A percentile compares a stretch with the other conserved stretches of the same genome.
Evolutionary conservation across 192 early-diverging fungal genomes (phyloP).

Genomic region (Backusella sp.): DNA sequence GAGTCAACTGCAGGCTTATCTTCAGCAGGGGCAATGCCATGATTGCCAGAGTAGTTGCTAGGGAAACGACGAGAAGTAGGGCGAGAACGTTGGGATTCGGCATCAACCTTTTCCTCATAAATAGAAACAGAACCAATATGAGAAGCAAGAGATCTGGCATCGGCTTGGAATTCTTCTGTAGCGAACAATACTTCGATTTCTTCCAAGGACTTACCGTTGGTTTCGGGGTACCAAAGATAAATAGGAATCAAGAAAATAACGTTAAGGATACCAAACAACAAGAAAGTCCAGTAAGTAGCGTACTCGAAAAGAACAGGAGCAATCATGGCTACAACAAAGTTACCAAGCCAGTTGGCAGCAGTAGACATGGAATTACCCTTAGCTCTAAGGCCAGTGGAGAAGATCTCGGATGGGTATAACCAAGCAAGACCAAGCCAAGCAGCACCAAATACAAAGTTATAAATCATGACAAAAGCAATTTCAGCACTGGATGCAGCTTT

Average conservation of each 20-base stretch:
- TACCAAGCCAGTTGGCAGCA: constrained; percentile 81
- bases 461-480: constrained; percentile 58
- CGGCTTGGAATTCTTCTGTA: constrained; percentile 27
- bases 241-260: constrained; percentile 49
- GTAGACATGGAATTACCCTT: constrained; percentile 76
- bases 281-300: constrained; percentile 53
- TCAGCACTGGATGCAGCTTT: constrained; percentile 18
- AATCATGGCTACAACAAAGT: constrained; percentile 66
- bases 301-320: constrained; percentile 63
- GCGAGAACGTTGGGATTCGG: constrained; percentile 21
- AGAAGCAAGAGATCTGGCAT: constrained; percentile 25
- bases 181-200: constrained; percentile 51
- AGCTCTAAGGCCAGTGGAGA: constrained; percentile 71
- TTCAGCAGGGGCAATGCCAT: constrained; percentile 6
- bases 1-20: constrained; percentile 24
- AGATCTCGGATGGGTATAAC: constrained; percentile 83
- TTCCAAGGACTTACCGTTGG: constrained; percentile 72
- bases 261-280: constrained; percentile 62
- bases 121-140: constrained; percentile 26
- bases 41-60: constrained; percentile 18
- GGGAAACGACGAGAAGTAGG: constrained; percentile 26
- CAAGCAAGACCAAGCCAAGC: constrained; percentile 84
- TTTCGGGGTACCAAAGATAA: constrained; percentile 78
- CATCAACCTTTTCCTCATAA: constrained; percentile 31
- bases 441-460: constrained; percentile 69